Percentiles rank a stretch among this genome's conserved stretches.
These are phyloP conservation scores for Pythium pectinolyticum DNA, from an alignment of 352 stramenopile species.

Conservation along the genomic window DNA sequence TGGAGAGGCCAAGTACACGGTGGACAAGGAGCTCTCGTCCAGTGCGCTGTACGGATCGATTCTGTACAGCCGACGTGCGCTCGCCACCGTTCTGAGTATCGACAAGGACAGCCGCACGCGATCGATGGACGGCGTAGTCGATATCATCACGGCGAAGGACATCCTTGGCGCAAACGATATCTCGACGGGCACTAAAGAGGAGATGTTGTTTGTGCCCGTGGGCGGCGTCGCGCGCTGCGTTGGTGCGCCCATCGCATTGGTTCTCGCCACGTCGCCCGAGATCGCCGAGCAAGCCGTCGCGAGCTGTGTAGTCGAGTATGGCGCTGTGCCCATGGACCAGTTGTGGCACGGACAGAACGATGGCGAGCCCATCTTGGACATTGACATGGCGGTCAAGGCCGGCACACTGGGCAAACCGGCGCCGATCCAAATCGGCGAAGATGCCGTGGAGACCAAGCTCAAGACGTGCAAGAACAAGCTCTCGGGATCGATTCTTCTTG, in stretches of 20 bases:
- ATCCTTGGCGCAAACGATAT: conserved; percentile 38
- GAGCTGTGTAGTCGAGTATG: conserved; percentile 37
- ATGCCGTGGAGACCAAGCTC: conserved; percentile 28
- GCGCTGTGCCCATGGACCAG: conserved; percentile 22
- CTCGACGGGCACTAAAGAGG: conserved; percentile 23
- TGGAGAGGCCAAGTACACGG: conserved; percentile 47
- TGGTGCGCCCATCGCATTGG: conserved; percentile 38
- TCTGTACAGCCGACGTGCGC: conserved; percentile 29
- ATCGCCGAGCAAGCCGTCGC: conserved; percentile 33
- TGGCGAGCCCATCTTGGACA: conserved; percentile 34
- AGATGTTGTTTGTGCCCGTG: conserved; percentile 46
- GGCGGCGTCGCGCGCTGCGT: conserved; percentile 41
- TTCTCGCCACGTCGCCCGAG: conserved; percentile 39
- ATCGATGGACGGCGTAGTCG: conserved; percentile 34
- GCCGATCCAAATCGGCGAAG: conserved; percentile 27
- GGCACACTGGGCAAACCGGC: conserved; percentile 17
- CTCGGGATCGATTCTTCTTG: conserved; percentile 30
- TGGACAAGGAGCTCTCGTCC: conserved; percentile 31
- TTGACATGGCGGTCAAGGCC: conserved; percentile 36
- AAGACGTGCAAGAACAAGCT: conserved; percentile 18
- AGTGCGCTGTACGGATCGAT: conserved; percentile 37
- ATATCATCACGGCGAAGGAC: conserved; percentile 38
- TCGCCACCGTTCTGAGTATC: conserved; percentile 28
- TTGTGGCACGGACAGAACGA: conserved; percentile 32
- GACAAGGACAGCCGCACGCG: conserved; percentile 27